These are phyloP conservation scores for Ramaria rubella DNA, from an alignment of 768 basidiomycete species.

Conservation along the genomic window DNA sequence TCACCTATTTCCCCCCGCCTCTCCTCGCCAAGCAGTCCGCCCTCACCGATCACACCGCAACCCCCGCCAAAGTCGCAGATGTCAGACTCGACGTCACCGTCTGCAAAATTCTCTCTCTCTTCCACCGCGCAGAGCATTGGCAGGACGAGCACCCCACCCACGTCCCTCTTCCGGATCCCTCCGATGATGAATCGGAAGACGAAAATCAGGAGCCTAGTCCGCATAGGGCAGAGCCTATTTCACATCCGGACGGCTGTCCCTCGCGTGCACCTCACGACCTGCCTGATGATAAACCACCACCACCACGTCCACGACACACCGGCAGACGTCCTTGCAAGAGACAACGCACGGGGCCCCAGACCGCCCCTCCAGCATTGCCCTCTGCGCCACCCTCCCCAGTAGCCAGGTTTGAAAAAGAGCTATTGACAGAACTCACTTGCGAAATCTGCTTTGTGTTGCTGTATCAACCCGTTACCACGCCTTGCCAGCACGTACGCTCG, in stretches of 20 bases:
- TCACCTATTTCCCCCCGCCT: conserved; percentile 28
- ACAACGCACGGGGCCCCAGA: not conserved
- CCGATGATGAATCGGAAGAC: conserved; percentile 28
- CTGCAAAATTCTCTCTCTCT: conserved; percentile 45
- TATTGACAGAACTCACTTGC: conserved; percentile 70
- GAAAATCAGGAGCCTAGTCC: conserved; percentile 19
- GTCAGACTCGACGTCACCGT: conserved; percentile 47
- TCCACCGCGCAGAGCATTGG: conserved; percentile 21
- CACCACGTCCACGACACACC: not conserved
- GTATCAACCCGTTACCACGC: conserved; percentile 84
- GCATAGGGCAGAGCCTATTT: not conserved
- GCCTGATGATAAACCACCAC: not conserved
- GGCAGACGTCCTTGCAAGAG: not conserved
- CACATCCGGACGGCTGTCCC: not conserved
- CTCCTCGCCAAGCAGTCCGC: conserved; percentile 19
- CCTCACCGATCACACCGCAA: conserved; percentile 18
- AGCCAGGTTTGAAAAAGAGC: conserved; percentile 47
- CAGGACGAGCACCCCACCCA: conserved; percentile 13
- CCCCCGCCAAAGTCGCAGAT: conserved; percentile 11
- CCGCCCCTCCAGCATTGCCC: not conserved
- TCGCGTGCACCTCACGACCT: not conserved
- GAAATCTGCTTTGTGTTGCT: conserved; percentile 86
- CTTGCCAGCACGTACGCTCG: conserved; percentile 83
- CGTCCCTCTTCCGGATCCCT: conserved; percentile 19
- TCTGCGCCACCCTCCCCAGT: not conserved